A percentile compares a stretch with the other conserved stretches of the same genome.
phyloP scores from a whole-genome alignment of 1,284 basidiomycete species.

The Ustilago vetiveriae region DNA sequence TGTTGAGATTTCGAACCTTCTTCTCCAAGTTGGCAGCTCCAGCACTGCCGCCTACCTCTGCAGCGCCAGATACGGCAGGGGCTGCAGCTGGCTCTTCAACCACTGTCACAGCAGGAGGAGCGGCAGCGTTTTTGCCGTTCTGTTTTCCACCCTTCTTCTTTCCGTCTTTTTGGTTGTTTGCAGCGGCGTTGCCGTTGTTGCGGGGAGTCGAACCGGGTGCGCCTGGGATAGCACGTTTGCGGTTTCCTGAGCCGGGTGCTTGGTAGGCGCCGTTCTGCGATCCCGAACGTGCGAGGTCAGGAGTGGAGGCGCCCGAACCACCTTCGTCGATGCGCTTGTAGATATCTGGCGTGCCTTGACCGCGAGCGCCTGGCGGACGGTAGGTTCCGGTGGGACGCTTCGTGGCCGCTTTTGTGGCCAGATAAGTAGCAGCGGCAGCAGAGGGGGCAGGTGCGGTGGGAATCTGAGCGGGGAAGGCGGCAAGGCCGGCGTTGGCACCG shows the following conservation, averaged over 20 bases:
- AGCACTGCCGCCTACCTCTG: slow-evolving; percentile 52
- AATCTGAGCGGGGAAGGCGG: slow-evolving; percentile 78
- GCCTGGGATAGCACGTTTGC: slow-evolving; percentile 52
- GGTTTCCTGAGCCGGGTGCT: slow-evolving; percentile 43
- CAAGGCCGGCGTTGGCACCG: slow-evolving; percentile 74
- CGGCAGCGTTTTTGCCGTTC: slow-evolving; percentile 35
- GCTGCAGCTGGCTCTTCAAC: slow-evolving; percentile 13
- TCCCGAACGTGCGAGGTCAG: slow-evolving; percentile 26
- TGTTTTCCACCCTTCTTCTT: slow-evolving; percentile 48
- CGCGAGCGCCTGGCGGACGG: slow-evolving; percentile 75
- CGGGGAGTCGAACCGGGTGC: slow-evolving; percentile 40
- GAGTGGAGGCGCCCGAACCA: slow-evolving; percentile 41
- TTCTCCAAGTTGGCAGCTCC: slow-evolving; percentile 65
- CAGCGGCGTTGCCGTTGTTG: slow-evolving; percentile 14
- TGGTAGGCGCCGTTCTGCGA: slow-evolving; percentile 45
- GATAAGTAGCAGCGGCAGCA: slow-evolving; percentile 70
- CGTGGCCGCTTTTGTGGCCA: slow-evolving; percentile 61
- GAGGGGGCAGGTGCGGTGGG: slow-evolving; percentile 80
- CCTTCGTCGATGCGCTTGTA: slow-evolving; percentile 90
- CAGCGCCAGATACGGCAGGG: slow-evolving; percentile 24
- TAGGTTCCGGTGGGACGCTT: slow-evolving; percentile 67
- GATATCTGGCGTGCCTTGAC: slow-evolving; percentile 81
- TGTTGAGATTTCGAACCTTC: slow-evolving; percentile 80
- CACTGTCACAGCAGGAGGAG: slow-evolving; percentile 6
- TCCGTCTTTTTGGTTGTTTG: slow-evolving; percentile 18